Evolutionary conservation across 2,329 filamentous ascomycete genomes (phyloP), one percentile per base, ranked within the genome.

Genomic region (Phaeosphaeria sp.): DNA sequence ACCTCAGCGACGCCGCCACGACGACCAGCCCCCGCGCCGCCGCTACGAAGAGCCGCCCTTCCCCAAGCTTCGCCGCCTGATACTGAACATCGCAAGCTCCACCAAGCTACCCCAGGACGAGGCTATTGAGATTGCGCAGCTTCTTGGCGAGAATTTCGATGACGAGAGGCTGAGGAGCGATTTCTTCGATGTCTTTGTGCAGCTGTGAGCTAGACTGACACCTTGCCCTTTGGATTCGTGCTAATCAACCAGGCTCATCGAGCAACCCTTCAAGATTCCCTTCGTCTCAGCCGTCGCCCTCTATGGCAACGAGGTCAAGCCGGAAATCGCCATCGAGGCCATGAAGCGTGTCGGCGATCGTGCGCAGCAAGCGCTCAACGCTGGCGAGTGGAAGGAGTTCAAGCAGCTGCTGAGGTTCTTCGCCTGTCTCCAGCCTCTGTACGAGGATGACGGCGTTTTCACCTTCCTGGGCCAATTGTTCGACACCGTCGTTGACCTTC

Each of bases 251-350:
- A 87, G 85, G 64, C 84, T 91, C 44, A 76, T 92, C 36, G 95
- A 99, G 80, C 95, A 99, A 79, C 95, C 95, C 1, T 89, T 99
- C 77, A 98, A 98, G 83, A 96, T 93, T n/a, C 94, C 95, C 0
- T 98, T 97, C 74, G 85, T 96, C 39, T 93, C 93, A 9, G 92
- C 91, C 20, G 89, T 94, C 15, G 85, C 96, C 44, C 84, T 97
- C 56, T 86, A 92, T 55, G 86, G 89, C 64, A 97, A 98, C 79
- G 86, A 87, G 24, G 80, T 91, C 68, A 92, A 92, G 73, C 83
- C 90, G 4, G 91, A 95, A 65, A 83, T 96, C 36, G 86, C 90
- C 30, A 83, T 84, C 39, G 87, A 92, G 63, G 82, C 96, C 20
- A 82, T 98, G 65, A 83, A 80, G 51, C 87, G 86, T 65, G 81